A percentile compares a stretch with the other conserved stretches of the same genome.
Evolutionary conservation across 1,139 yeast genomes (phyloP).

Genomic region (Wickerhamomyces sp.): DNA sequence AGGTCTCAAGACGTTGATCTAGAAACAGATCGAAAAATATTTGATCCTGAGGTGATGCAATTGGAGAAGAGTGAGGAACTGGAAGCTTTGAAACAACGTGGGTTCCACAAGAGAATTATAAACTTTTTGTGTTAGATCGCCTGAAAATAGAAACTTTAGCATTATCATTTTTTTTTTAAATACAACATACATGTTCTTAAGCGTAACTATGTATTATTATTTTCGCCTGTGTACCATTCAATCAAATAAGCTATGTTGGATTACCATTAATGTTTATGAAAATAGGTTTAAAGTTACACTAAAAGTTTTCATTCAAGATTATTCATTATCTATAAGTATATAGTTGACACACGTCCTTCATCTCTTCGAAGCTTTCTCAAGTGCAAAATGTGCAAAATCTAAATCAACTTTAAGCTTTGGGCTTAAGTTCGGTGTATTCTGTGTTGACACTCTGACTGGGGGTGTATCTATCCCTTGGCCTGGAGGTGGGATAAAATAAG

Average conservation of each 20-base stretch:
- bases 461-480: slow-evolving; percentile 26
- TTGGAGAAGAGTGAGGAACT: slow-evolving; percentile 15
- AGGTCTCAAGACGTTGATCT: slow-evolving; percentile 43
- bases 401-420: slow-evolving; percentile 4
- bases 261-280: no score
- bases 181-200: no score
- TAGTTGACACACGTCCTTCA: not conserved
- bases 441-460: slow-evolving; percentile 6
- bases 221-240: no score
- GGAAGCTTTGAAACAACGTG: slow-evolving; percentile 4
- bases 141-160: no score
- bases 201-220: no score
- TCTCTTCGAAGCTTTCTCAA: not conserved
- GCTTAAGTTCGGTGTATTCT: slow-evolving; percentile 11
- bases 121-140: slow-evolving; percentile 11
- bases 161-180: no score
- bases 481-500: slow-evolving; percentile 21
- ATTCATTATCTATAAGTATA: not conserved
- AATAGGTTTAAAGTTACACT: not conserved
- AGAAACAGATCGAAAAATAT: slow-evolving; percentile 45
- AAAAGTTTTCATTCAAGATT: not conserved
- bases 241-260: no score
- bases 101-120: slow-evolving; percentile 7
- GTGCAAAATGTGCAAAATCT: not conserved
- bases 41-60: slow-evolving; percentile 29